Base-by-base conservation (phyloP, 768 basidiomycete genomes). In the Leccinum fibrillosum region DNA sequence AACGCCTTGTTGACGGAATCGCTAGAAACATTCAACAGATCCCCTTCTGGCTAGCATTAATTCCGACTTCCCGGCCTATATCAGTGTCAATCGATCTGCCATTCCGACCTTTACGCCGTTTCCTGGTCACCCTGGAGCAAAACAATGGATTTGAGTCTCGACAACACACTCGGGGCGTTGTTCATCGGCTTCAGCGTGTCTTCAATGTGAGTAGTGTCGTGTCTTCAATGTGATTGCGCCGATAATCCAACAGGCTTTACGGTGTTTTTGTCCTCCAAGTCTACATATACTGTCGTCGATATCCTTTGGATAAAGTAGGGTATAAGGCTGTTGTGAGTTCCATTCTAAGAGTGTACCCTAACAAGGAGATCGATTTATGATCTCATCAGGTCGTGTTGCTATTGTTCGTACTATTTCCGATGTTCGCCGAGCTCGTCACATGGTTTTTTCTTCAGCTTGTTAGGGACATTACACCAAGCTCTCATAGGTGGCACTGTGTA, bases 101-200 rank as follows among this genome's bases (percentile, higher is more conserved):
- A 32, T 25, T 42, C 12, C 13, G 32, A 34, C 12, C n/a, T 2
- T 8, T 17, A 28, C 39, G n/a, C 52, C 32, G 5, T 25, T 52
- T 53, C 58, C 47, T 19, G 52, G 28, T 53, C 45, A 19, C 47
- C 37, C 44, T 49, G 35, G 56, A 15, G 23, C 48, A 50, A 55
- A 54, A 39, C 55, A 28, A 72, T 73, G 72, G 7, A 11, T 51
- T 48, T 62, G 13, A 67, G 47, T 42, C 63, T 80, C 53, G 69
- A 76, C 66, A 78, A 75, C 63, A 86, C 86, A 1, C 77, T 88
- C 15, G 86, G 86, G 35, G 85, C 86, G 17, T 70, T 81, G 47
- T 79, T 86, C 60, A 65, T 86, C 49, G 86, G 86, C 32, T 85
- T 85, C 59, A 77, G 80, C 1, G 69, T 77, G 42, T 80, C 86